Evolutionary conservation across 768 basidiomycete species (phyloP), one percentile per base, ranked within the genome.

Genomic region (Rickenella mellea): DNA sequence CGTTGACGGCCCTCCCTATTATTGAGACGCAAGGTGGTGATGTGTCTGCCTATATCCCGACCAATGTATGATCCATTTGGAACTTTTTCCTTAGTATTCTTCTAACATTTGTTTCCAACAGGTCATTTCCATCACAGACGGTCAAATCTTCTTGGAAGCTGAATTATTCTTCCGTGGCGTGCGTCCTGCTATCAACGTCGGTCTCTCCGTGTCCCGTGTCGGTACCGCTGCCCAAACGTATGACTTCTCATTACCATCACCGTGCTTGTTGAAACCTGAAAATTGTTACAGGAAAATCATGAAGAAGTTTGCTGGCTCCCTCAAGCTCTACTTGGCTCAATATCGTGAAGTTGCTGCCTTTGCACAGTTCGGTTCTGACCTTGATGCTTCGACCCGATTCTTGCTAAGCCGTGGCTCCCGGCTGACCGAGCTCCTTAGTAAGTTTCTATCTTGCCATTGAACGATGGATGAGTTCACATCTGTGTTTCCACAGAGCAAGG

Each of bases 111-210:
- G 45, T 24, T 41, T 42, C 17, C 39, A 51, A 52, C 38, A 96
- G 89, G 93, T 99, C 61, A 99, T 99, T 60, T 98, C 96, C 58
- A 99, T 99, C 64, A 99, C 96, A 40, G 94, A 99, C 59, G 96
- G 96, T 59, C 93, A 97, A 69, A 94, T 96, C 70, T 98, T 98
- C 86, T 86, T 98, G 85, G 94, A 98, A 67, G 92, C 94, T 58
- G 94, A 97, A 65, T 84, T 97, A 61, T 99, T 99, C 92, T 97
- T 99, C 92, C 93, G 96, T 75, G 96, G 96, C 81, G 86, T 97
- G 54, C 90, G 94, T 63, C 94, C 96, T 42, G 96, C 96, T 53
- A 98, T 98, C 68, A 98, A 98, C 73, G 96, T 99, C 75, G 96
- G 96, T 93, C 90, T 98, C 49, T 99, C 96, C 46, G 96, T 99